Base-by-base conservation (phyloP, 257 asterid genomes). In the Capsicum baccatum region DNA sequence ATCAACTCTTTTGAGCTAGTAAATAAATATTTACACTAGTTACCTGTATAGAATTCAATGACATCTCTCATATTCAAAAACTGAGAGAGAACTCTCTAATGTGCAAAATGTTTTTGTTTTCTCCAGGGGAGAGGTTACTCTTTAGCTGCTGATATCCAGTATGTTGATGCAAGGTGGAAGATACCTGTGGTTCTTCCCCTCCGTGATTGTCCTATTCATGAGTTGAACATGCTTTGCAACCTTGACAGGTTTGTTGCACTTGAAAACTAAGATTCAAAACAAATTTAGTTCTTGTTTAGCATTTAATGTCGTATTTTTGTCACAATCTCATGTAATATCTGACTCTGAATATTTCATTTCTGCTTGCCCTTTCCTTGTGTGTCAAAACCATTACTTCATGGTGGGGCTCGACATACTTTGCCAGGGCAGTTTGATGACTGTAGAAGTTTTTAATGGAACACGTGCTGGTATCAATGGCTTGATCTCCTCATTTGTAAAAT, bases 91-190 rank as follows among this genome's bases (percentile, higher is more conserved):
- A 68, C 33, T 9, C 1, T 55, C 84, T 81, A 26, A 68, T 81
- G 59, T 81, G 63, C 35, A 64, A 48, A 81, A 63, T 6, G 8
- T 69, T 44, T 82, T 64, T 58, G 16, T 73, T 60, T 86, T 86
- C 79, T 67, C 64, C 94, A 95, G 99, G 99, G 99, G 50, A 91
- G 88, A 87, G 99, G 99, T 84, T 95, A 92, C 89, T 94, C 97
- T 26, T 87, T 95, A 84, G 96, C 99, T 64, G 97, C 97, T 57
- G 98, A 95, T 89, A 93, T 95, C 86, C 99, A 94, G 79, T 95
- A 89, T 87, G 94, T 92, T 86, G 98, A 95, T 89, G 95, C 98
- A 79, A 91, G 99, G 89, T 93, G 97, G 97, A 88, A 86, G 86
- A 84, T 91, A 63, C 98, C 98, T 0, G 97, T 92, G 82, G 91